Evolutionary conservation across 2,329 filamentous ascomycete genomes (phyloP).

Genomic region (Colletotrichum siamense): DNA sequence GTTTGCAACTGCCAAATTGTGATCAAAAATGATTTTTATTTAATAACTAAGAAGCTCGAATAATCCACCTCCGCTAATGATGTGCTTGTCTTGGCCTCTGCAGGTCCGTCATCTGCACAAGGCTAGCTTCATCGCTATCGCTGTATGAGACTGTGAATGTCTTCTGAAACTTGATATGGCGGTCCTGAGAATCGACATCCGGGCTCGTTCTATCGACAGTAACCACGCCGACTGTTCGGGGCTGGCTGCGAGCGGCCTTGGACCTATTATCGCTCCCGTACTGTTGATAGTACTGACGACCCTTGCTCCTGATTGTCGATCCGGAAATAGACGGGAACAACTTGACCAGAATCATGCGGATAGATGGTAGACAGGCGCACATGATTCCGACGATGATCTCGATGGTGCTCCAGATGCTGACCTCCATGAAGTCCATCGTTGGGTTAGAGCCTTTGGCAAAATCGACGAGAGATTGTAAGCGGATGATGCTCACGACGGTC

Average conservation of each 20-base stretch:
- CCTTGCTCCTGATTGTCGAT: conserved; percentile 20
- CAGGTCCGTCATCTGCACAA: conserved; percentile 35
- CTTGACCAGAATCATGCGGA: conserved; percentile 33
- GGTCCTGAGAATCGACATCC: not conserved
- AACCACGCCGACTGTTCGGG: not conserved
- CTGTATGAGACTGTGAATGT: conserved; percentile 40
- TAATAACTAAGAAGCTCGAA: not conserved
- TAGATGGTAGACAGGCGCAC: conserved; percentile 37
- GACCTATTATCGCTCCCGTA: conserved; percentile 15
- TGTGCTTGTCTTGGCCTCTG: not conserved
- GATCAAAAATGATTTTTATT: not conserved
- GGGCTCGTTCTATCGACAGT: not conserved
- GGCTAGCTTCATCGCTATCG: conserved; percentile 31
- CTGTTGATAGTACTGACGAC: conserved; percentile 13
- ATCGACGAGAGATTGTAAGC: conserved; percentile 29
- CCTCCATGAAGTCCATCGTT: conserved; percentile 28
- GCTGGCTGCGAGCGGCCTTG: not conserved
- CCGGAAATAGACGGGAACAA: conserved; percentile 32
- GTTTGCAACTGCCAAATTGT: not conserved
- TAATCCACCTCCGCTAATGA: not conserved
- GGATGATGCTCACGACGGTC: conserved; percentile 32
- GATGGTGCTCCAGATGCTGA: conserved; percentile 37
- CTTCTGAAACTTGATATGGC: conserved; percentile 35
- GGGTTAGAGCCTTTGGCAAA: conserved; percentile 26
- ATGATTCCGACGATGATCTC: conserved; percentile 42